Evolutionary conservation across 768 basidiomycete genomes (phyloP).

Genomic region (Rhizopogon vesiculosus): DNA sequence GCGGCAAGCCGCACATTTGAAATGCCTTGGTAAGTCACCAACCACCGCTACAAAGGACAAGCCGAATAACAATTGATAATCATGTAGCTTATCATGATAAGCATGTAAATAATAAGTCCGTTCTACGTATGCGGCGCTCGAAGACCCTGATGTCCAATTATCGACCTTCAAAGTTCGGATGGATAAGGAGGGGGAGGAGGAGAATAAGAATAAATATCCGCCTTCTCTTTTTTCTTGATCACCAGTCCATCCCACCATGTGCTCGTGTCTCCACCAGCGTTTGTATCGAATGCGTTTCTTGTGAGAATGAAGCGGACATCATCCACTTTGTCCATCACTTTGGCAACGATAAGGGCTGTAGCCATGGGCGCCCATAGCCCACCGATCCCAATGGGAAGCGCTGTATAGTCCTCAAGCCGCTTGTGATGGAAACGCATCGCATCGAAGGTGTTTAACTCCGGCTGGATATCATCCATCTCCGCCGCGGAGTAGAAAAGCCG

Average conservation of each 20-base stretch:
- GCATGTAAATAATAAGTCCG: too few species aligned
- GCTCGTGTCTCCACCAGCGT: conserved; percentile 23
- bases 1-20: too few species aligned
- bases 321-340: conserved; percentile 32
- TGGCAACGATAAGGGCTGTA: conserved; percentile 42
- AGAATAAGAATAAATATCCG: not conserved
- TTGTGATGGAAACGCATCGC: conserved; percentile 35
- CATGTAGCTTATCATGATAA: too few species aligned
- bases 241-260: conserved; percentile 44
- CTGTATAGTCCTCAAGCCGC: conserved; percentile 15
- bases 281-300: not conserved
- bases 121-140: not conserved
- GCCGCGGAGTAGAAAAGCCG: conserved; percentile 4
- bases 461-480: conserved; percentile 22
- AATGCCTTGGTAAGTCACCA: too few species aligned
- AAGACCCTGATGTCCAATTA: too few species aligned
- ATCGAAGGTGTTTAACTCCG: conserved; percentile 34
- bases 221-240: conserved; percentile 2
- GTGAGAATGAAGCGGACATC: conserved; percentile 21
- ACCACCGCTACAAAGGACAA: too few species aligned
- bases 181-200: not conserved
- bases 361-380: conserved; percentile 45
- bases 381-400: conserved; percentile 42
- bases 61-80: too few species aligned
- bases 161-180: not conserved